These are phyloP conservation scores for Thelonectria blattea DNA, from an alignment of 2,329 filamentous ascomycete genomes.

Conservation along the genomic window DNA sequence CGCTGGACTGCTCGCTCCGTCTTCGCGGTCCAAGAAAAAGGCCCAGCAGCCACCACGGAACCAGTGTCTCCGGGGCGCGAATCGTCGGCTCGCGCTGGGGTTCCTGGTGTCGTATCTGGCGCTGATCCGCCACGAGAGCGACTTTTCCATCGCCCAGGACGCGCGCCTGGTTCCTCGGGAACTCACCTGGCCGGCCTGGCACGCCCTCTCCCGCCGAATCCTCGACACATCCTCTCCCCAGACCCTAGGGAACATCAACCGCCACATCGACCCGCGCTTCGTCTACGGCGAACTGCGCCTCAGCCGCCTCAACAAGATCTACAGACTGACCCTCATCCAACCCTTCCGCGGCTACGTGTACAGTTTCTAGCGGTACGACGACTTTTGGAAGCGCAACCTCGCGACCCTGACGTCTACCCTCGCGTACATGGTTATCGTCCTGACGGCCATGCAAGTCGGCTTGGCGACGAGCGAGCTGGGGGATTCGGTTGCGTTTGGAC, in stretches of 20 bases:
- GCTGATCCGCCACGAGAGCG: conserved; percentile 6
- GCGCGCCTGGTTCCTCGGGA: background rate
- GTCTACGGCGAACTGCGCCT: conserved; percentile 11
- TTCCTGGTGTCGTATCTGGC: conserved; percentile 7
- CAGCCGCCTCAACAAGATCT: conserved; percentile 8
- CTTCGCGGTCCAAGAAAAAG: too few relatives aligned
- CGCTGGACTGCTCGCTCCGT: too few relatives aligned
- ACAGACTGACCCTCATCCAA: background rate
- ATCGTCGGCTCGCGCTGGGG: background rate
- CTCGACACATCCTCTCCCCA: background rate
- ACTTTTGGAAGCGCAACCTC: conserved; percentile 1
- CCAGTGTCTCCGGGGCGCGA: too few relatives aligned
- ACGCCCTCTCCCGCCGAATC: background rate
- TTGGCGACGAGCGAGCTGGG: conserved; percentile 32
- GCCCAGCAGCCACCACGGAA: too few relatives aligned
- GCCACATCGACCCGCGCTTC: conserved; percentile 3
- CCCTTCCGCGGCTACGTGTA: background rate
- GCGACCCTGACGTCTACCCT: background rate
- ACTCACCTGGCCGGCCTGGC: conserved; percentile 5
- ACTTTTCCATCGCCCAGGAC: conserved; percentile 2
- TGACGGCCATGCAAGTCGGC: conserved; percentile 10
- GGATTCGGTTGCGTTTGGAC: conserved; percentile 45
- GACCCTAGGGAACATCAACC: background rate
- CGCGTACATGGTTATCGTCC: conserved; percentile 1
- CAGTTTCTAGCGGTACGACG: background rate